Base-by-base conservation (phyloP, 805 yeast genomes). In the Barnettozyma siamensis region DNA sequence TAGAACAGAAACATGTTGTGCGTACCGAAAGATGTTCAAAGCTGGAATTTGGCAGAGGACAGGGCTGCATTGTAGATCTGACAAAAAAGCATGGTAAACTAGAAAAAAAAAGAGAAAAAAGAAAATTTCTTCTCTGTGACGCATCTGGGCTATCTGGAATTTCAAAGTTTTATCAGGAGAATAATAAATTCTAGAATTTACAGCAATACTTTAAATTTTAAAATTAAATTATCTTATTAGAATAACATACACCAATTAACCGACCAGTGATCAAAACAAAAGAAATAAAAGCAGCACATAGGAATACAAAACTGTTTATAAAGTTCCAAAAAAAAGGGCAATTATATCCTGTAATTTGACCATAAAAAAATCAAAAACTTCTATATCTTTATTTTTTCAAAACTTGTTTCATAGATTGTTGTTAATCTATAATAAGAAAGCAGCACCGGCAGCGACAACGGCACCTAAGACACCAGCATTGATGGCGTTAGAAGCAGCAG, bases 361-460 rank as follows among this genome's bases (percentile, higher is more conserved):
- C 17, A 16, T 23, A 7, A 33, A 7, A 13, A 9, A 24, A 33
- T 18, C 18, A 23, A 24, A 33, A 24, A 33, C 19, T n/a, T 16
- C 32, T 30, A 26, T 15, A 23, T 24, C 29, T 34, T 18, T 20
- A 12, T 5, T 29, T 29, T 18, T 36, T 36, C 27, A 36, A 29
- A 30, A 36, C 19, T 16, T 16, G n/a, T 26, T 34, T 33, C 24
- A 41, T 32, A 20, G 21, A 28, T 36, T 36, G 34, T 10, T 13
- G 29, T 26, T 16, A 31, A 37, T 60, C 64, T 67, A 68, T 65
- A 68, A 66, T 58, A 67, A 63, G 67, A 67, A 66, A 58, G 70
- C 72, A 48, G 81, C 80, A 75, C 87, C 89, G 60, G 88, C 89
- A 54, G 88, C 89, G 55, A 83, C 85, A 63, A 81, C 86, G 58